Evolutionary conservation across 1,139 yeast genomes (phyloP).

Genomic region (Yarrowia galli): DNA sequence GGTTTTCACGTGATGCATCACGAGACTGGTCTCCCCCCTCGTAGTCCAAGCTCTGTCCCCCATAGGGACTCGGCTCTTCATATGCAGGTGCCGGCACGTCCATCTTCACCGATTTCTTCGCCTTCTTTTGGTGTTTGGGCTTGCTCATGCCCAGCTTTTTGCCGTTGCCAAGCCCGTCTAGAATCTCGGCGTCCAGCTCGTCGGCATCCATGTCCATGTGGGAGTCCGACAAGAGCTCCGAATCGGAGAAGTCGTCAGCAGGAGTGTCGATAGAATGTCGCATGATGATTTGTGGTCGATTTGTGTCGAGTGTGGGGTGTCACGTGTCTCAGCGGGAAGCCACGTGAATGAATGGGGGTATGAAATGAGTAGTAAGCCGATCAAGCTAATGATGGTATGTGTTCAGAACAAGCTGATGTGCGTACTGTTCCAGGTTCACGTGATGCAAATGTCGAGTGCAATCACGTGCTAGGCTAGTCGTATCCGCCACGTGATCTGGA

Average conservation of each 20-base stretch:
- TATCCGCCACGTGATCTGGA: not conserved
- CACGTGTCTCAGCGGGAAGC: not conserved
- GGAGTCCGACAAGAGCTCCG: constrained; percentile 24
- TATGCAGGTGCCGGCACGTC: not conserved
- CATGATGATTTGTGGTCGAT: not conserved
- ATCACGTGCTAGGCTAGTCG: not conserved
- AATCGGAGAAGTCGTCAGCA: constrained; percentile 21
- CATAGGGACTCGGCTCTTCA: not conserved
- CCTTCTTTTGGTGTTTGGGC: not conserved
- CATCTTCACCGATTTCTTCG: not conserved
- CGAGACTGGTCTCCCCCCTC: constrained; percentile 3
- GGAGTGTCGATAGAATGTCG: constrained; percentile 27
- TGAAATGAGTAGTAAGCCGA: not conserved
- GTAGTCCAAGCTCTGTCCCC: not conserved
- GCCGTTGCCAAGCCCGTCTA: constrained; percentile 16
- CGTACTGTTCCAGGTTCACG: not conserved
- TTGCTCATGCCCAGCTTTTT: constrained; percentile 21
- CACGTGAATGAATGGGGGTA: constrained; percentile 7
- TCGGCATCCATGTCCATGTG: constrained; percentile 22
- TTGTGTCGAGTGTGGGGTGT: not conserved
- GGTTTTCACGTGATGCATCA: not conserved
- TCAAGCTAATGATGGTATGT: no score
- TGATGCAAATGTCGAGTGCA: not conserved
- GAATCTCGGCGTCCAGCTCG: constrained; percentile 28
- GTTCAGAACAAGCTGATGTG: no score